Conservation (phyloP, 2,329 filamentous ascomycete genomes). For the Mariannaea elegans region DNA sequence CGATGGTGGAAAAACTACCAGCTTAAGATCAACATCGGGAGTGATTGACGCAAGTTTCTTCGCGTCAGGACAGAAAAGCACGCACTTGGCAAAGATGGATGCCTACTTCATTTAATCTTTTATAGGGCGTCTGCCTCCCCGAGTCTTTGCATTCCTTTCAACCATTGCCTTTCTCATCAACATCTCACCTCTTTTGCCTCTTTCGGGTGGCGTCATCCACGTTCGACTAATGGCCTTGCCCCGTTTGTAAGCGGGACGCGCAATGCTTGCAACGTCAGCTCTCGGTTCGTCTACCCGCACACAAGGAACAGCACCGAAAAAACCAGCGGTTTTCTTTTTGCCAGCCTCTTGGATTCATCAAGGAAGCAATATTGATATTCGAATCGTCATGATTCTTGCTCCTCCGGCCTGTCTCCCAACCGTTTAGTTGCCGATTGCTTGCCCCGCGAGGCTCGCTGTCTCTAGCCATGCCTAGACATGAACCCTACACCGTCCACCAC, state of each 20-base stretch:
- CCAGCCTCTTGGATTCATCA: no score
- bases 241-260: conserved; percentile 44
- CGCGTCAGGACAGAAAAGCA: background rate
- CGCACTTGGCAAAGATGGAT: background rate
- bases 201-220: conserved; percentile 33
- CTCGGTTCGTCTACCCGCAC: conserved; percentile 16
- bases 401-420: background rate
- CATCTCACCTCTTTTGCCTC: background rate
- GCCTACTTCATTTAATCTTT: background rate
- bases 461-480: conserved; percentile 39
- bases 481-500: conserved; percentile 36
- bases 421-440: background rate
- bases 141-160: background rate
- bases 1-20: conserved; percentile 7
- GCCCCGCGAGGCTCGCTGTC: conserved; percentile 21
- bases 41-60: conserved; percentile 1
- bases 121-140: background rate
- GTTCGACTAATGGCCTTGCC: conserved; percentile 34
- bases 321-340: conserved; percentile 1
- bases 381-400: conserved; percentile 9
- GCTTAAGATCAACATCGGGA: background rate
- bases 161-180: background rate
- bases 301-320: conserved; percentile 2
- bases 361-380: background rate
- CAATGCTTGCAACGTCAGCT: conserved; percentile 47